Percentiles rank a stretch among this genome's conserved stretches.
phyloP scores from a whole-genome alignment of 345 rosid species.

The Citrus maxima region DNA sequence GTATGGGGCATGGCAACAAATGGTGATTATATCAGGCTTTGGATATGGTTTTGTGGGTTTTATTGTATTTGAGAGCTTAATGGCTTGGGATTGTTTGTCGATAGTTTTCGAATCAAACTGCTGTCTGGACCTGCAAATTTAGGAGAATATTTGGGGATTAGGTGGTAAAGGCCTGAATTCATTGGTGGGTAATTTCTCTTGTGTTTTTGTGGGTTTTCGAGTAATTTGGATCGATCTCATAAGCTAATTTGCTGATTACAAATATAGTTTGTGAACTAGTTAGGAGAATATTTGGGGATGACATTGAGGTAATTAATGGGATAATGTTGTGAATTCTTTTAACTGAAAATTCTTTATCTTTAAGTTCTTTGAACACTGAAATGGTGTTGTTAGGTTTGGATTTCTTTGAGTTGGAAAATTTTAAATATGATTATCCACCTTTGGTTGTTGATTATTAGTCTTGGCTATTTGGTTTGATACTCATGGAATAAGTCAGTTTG shows the following conservation, averaged over 20 bases:
- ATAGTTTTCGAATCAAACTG: neutral
- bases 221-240: neutral
- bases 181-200: neutral
- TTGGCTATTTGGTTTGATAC: neutral
- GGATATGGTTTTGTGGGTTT: neutral
- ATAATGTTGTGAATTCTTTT: neutral
- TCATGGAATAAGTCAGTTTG: constrained; percentile 14
- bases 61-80: neutral
- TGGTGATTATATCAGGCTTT: neutral
- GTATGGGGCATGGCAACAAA: neutral
- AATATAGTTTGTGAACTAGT: neutral
- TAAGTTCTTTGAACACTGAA: neutral
- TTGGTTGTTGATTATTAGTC: neutral
- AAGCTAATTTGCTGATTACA: no score
- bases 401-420: neutral
- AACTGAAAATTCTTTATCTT: neutral
- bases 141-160: neutral
- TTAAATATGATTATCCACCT: neutral
- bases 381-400: neutral
- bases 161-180: neutral
- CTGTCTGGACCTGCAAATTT: neutral
- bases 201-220: neutral
- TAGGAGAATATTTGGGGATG: neutral
- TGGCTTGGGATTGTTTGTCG: neutral
- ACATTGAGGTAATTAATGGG: neutral